phyloP scores from a whole-genome alignment of 768 basidiomycete species.

The Exidia glandulosa region DNA sequence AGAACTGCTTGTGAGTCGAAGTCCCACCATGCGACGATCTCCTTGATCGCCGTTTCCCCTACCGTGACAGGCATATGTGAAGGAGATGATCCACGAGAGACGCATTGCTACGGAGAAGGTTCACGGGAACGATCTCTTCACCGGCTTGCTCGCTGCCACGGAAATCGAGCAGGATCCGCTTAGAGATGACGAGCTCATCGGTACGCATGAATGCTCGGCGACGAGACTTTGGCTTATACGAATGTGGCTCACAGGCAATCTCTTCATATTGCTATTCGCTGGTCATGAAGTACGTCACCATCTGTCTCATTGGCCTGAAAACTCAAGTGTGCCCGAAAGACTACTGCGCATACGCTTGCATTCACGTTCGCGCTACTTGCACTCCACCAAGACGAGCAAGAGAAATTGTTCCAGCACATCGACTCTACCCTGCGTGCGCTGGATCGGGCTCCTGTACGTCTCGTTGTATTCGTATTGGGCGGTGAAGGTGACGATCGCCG shows the following conservation, averaged over 20 bases:
- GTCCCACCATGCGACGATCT: too few relatives aligned
- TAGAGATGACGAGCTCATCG: slow-evolving; percentile 33
- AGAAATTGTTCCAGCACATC: slow-evolving; percentile 26
- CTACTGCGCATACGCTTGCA: slow-evolving; percentile 24
- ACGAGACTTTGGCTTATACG: too few relatives aligned
- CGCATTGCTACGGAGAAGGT: slow-evolving; percentile 20
- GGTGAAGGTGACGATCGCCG: background rate
- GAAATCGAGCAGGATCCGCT: slow-evolving; percentile 27
- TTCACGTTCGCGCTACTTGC: slow-evolving; percentile 41
- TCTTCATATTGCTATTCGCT: slow-evolving; percentile 38
- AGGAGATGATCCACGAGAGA: slow-evolving; percentile 42
- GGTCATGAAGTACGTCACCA: slow-evolving; percentile 39
- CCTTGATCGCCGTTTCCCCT: background rate
- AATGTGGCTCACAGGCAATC: slow-evolving; percentile 15
- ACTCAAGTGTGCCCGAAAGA: slow-evolving; percentile 13
- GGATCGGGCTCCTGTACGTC: slow-evolving; percentile 2
- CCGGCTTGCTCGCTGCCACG: slow-evolving; percentile 39
- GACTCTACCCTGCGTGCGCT: slow-evolving; percentile 19
- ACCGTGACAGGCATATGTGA: slow-evolving; percentile 29
- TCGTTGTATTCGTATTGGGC: background rate
- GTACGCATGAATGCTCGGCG: slow-evolving; percentile 8
- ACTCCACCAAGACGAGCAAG: slow-evolving; percentile 32
- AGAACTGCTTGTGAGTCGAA: background rate
- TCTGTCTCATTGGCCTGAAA: background rate
- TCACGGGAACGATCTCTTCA: slow-evolving; percentile 41